Percentiles rank a stretch among this genome's conserved stretches.
These are phyloP conservation scores for Penicillium coprophilum DNA, from an alignment of 495 filamentous ascomycete species.

Conservation along the genomic window DNA sequence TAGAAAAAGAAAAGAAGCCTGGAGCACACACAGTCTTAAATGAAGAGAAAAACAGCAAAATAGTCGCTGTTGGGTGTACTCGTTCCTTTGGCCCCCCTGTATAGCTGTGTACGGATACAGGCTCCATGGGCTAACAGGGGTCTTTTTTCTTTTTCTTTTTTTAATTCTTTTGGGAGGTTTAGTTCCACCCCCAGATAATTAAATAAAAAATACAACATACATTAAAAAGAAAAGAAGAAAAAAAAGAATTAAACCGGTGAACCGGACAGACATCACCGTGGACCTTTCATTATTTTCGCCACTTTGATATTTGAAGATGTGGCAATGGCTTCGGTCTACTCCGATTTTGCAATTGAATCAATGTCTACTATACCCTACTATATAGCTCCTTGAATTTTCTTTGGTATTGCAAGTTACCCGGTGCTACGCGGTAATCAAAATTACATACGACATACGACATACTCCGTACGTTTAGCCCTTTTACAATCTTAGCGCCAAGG, in stretches of 20 bases:
- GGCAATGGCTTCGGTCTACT: conserved; percentile 12
- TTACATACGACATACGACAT: no score
- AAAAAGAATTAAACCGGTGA: conserved; percentile 19
- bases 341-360: neutral
- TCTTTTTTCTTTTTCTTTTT: neutral
- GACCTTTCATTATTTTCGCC: neutral
- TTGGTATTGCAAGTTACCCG: conserved; percentile 13
- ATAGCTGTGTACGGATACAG: conserved; percentile 32
- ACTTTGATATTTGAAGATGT: conserved; percentile 13
- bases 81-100: conserved; percentile 28
- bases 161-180: neutral
- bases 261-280: conserved; percentile 19
- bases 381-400: no score
- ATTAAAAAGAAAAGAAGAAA: neutral
- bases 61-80: conserved; percentile 28
- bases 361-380: no score
- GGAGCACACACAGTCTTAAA: conserved; percentile 27
- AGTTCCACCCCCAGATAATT: conserved; percentile 23
- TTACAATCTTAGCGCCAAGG: conserved; percentile 10
- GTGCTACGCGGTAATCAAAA: conserved; percentile 12
- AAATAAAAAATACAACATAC: neutral
- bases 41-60: conserved; percentile 22
- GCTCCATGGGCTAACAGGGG: conserved; percentile 23
- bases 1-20: conserved; percentile 17
- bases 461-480: conserved; percentile 14